phyloP scores from a whole-genome alignment of 2,329 filamentous ascomycete species.

The Monosporascus sp. region DNA sequence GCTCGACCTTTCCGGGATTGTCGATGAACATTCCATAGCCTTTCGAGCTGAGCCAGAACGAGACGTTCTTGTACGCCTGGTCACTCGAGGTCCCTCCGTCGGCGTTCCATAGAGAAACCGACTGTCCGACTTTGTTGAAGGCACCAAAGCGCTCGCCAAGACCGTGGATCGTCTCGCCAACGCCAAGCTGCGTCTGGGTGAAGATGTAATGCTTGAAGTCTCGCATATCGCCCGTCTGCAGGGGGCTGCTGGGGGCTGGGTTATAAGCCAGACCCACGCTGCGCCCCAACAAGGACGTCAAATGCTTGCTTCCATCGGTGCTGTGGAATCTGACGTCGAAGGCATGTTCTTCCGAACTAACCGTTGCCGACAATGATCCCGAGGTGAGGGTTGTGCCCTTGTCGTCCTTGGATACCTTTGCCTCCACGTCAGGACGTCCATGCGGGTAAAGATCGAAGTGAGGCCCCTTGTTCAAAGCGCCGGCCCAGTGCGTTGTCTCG shows the following conservation, averaged over 20 bases:
- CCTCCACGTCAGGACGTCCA: slow-evolving; percentile 37
- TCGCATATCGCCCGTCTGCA: slow-evolving; percentile 48
- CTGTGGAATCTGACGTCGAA: slow-evolving; percentile 54
- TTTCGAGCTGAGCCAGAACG: slow-evolving; percentile 64
- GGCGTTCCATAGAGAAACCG: slow-evolving; percentile 58
- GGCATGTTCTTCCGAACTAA: slow-evolving; percentile 40
- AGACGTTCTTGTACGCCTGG: slow-evolving; percentile 67
- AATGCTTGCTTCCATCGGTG: slow-evolving; percentile 38
- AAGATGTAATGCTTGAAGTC: slow-evolving; percentile 51
- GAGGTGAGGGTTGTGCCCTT: slow-evolving; percentile 44
- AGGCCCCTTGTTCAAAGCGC: slow-evolving; percentile 45
- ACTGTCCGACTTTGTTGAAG: slow-evolving; percentile 71
- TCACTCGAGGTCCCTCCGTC: slow-evolving; percentile 63
- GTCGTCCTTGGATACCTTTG: slow-evolving; percentile 34
- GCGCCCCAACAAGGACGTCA: slow-evolving; percentile 50
- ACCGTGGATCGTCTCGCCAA: slow-evolving; percentile 65
- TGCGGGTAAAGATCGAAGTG: slow-evolving; percentile 53
- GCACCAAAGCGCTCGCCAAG: slow-evolving; percentile 72
- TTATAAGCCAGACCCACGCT: slow-evolving; percentile 54
- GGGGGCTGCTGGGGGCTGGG: slow-evolving; percentile 45
- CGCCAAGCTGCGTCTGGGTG: slow-evolving; percentile 47
- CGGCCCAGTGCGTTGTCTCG: slow-evolving; percentile 53
- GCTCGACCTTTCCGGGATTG: slow-evolving; percentile 60
- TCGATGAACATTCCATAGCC: slow-evolving; percentile 76
- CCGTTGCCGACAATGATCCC: slow-evolving; percentile 46